Conservation (phyloP, 805 yeast genomes). For the Saturnispora bothae region DNA sequence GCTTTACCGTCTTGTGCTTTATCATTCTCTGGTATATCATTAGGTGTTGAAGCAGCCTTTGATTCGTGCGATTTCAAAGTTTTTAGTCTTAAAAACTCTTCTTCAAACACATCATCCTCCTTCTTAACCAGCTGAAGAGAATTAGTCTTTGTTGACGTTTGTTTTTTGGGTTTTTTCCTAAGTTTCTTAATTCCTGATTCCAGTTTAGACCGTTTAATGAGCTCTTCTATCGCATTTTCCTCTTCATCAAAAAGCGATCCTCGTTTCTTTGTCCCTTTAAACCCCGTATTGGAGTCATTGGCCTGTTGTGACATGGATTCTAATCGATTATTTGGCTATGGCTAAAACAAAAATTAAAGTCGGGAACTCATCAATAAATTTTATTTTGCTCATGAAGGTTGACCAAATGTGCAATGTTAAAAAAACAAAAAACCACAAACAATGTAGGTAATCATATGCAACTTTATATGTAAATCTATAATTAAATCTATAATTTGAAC, state of each 20-base stretch:
- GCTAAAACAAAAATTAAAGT: too few relatives aligned
- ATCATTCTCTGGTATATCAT: too few relatives aligned
- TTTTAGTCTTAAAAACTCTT: too few relatives aligned
- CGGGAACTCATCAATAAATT: too few relatives aligned
- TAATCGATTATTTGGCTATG: too few relatives aligned
- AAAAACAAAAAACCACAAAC: not conserved
- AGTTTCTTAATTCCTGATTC: constrained; percentile 18
- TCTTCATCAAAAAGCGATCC: constrained; percentile 8
- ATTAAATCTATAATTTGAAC: constrained; percentile 32
- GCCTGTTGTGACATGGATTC: not conserved
- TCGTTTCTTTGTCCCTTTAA: constrained; percentile 4
- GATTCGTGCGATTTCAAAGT: too few relatives aligned
- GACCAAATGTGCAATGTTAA: too few relatives aligned
- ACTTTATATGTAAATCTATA: too few relatives aligned
- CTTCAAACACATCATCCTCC: constrained; percentile 18
- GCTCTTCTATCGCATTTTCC: not conserved
- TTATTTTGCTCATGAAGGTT: too few relatives aligned
- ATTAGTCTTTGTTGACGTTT: not conserved
- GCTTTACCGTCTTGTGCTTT: too few relatives aligned
- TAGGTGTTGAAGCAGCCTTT: too few relatives aligned
- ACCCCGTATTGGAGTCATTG: not conserved
- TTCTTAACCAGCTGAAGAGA: not conserved
- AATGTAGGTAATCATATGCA: too few relatives aligned
- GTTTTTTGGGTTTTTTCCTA: not conserved
- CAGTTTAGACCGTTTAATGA: constrained; percentile 11